phyloP scores from a whole-genome alignment of 140 eudicot species.

The Bidens hawaiensis region DNA sequence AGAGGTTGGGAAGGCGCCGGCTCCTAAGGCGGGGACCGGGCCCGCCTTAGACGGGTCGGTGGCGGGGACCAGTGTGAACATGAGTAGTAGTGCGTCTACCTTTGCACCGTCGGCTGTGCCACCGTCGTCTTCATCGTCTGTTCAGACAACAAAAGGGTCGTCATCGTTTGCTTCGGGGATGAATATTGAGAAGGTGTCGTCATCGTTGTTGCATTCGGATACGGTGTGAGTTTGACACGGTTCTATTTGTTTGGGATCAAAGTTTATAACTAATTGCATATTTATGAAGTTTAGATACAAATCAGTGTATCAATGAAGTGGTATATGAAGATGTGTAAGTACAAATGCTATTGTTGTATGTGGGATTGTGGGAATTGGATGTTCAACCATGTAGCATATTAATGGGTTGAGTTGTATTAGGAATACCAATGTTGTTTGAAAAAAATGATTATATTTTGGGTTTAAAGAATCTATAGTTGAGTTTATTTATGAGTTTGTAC shows the following conservation, averaged over 20 bases:
- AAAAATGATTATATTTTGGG: too few species aligned
- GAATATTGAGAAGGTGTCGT: constrained; percentile 53
- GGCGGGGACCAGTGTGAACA: constrained; percentile 41
- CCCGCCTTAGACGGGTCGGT: constrained; percentile 53
- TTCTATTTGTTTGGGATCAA: background rate
- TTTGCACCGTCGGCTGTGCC: constrained; percentile 40
- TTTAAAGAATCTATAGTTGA: too few species aligned
- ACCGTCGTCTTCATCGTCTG: constrained; percentile 59
- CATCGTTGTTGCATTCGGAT: constrained; percentile 37
- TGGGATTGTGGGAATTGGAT: constrained; percentile 6
- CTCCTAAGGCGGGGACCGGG: constrained; percentile 49
- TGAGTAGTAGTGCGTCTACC: constrained; percentile 52
- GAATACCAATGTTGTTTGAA: background rate
- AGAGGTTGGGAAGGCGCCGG: constrained; percentile 66
- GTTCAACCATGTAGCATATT: background rate
- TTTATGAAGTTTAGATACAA: too few species aligned
- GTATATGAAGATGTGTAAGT: background rate
- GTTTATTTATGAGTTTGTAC: too few species aligned
- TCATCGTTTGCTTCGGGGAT: constrained; percentile 53
- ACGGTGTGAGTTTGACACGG: constrained; percentile 25
- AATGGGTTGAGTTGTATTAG: background rate
- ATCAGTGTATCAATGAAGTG: too few species aligned
- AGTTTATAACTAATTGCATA: background rate
- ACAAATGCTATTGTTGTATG: constrained; percentile 9
- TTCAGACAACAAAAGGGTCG: constrained; percentile 47